A percentile compares a stretch with the other conserved stretches of the same genome.
phyloP scores from a whole-genome alignment of 2,329 filamentous ascomycete species.

The Cladophialophora exuberans region DNA sequence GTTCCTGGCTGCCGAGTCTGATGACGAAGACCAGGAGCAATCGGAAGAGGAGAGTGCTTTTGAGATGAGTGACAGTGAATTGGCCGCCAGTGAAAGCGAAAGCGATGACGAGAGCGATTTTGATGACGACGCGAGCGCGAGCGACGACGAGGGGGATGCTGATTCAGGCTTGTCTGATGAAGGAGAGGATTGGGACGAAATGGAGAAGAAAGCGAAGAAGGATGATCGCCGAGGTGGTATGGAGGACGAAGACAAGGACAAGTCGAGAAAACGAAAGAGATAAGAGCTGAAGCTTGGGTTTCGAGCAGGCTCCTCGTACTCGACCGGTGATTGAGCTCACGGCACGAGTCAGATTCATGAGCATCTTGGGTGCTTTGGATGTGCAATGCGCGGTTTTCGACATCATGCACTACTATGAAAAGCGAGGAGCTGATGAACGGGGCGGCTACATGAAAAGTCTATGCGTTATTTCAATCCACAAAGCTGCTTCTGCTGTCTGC shows the following conservation, averaged over 20 bases:
- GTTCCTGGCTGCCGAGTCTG: constrained; percentile 85
- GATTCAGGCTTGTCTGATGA: constrained; percentile 39
- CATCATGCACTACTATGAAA: no score
- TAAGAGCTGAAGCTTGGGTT: constrained; percentile 8
- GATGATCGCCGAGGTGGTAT: constrained; percentile 42
- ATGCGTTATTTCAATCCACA: no score
- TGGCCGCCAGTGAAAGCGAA: constrained; percentile 68
- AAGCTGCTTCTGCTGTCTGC: neutral
- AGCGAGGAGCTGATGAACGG: neutral
- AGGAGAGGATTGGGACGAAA: constrained; percentile 38
- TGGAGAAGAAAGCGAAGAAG: constrained; percentile 38
- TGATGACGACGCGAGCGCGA: constrained; percentile 83
- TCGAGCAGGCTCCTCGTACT: no score
- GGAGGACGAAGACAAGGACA: constrained; percentile 47
- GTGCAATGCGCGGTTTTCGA: no score
- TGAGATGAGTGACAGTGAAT: constrained; percentile 83
- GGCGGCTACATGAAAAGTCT: neutral
- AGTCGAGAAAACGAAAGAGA: constrained; percentile 51
- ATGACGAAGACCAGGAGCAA: constrained; percentile 76
- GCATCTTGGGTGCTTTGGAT: no score
- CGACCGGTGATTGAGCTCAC: no score
- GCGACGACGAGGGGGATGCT: constrained; percentile 53
- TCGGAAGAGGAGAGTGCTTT: constrained; percentile 90
- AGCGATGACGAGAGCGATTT: constrained; percentile 91
- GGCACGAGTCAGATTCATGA: no score